Evolutionary conservation across 441 rosid species (phyloP), one percentile per base, ranked within the genome.

Genomic region (Pelargonium cotyledonis): DNA sequence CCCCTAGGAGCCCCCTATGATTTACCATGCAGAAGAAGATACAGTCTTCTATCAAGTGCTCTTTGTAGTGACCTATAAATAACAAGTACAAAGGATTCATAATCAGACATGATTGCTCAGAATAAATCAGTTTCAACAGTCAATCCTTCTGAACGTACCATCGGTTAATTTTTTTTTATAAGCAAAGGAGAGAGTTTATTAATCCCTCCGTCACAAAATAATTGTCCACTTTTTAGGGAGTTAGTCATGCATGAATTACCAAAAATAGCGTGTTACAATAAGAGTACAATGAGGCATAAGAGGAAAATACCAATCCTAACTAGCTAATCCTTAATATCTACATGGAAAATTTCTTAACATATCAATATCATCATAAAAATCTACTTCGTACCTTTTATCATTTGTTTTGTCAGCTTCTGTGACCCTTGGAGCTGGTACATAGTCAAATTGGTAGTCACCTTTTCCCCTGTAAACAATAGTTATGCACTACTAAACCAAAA

Each of bases 41-140:
- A 94, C 71, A 89, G 79, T 44, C 92, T 85, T 72, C 88, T 82
- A 82, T 91, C 97, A 53, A 94, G 94, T 65, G 89, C 87, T 76
- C 94, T 80, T 73, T 79, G 77, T 16, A 76, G 43, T 68, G 82
- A 79, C 69, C 82, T 79, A 65, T 9, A 47, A 2, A 7, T 35
- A 44, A 23, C n/a, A 67, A 65, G 68, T 49, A 12, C 15, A 49
- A 1, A 49, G 11, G 55, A 10, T 49, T 49, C 55, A 49, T 10
- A 49, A 49, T 49, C 55, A 49, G 14, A 49, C n/a, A 12, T 5
- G 11, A 12, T 49, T 49, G 5, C 55, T 49, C 15, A 49, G 11
- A 8, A 10, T 2, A 2, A 49, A 26, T 26, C 29, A 26, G 29
- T 12, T 49, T 49, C 15, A 49, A 11, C 15, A 10, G 29, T 49